phyloP scores from a whole-genome alignment of 106 monocot species.

The Chionographis japonica region DNA sequence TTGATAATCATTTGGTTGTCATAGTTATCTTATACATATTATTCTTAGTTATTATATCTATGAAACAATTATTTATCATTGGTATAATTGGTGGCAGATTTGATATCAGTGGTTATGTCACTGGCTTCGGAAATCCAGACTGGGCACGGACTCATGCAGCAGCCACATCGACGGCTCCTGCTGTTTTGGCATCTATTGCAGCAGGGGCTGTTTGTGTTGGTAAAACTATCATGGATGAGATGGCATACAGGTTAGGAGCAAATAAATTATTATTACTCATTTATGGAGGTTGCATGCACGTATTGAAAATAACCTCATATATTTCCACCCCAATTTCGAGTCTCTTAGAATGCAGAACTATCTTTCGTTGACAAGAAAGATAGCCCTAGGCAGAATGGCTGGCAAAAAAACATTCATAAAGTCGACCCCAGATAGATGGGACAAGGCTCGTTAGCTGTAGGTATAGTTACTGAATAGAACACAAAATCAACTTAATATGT shows the following conservation, averaged over 20 bases:
- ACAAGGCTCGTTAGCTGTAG: too few species aligned
- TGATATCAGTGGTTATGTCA: conserved; percentile 61
- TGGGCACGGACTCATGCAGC: conserved; percentile 77
- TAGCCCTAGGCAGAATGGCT: too few species aligned
- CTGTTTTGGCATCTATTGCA: conserved; percentile 42
- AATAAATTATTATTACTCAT: neutral
- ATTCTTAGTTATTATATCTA: neutral
- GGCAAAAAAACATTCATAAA: too few species aligned
- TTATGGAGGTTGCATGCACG: neutral
- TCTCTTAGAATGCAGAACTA: too few species aligned
- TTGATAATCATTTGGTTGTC: neutral
- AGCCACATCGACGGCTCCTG: conserved; percentile 66
- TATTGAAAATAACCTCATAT: neutral
- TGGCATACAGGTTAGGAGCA: conserved; percentile 78
- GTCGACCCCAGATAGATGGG: too few species aligned
- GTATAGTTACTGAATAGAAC: too few species aligned
- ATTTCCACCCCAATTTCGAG: too few species aligned
- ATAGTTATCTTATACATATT: neutral
- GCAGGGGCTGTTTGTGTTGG: conserved; percentile 81
- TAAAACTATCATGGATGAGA: conserved; percentile 97
- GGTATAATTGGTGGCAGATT: conserved; percentile 46
- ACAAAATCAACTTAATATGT: too few species aligned
- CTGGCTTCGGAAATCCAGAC: conserved; percentile 87
- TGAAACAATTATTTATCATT: neutral
- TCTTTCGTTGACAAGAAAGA: too few species aligned